Evolutionary conservation across 352 stramenopile species (phyloP), one percentile per base, ranked within the genome.

Genomic region (Globisporangium ultimum): DNA sequence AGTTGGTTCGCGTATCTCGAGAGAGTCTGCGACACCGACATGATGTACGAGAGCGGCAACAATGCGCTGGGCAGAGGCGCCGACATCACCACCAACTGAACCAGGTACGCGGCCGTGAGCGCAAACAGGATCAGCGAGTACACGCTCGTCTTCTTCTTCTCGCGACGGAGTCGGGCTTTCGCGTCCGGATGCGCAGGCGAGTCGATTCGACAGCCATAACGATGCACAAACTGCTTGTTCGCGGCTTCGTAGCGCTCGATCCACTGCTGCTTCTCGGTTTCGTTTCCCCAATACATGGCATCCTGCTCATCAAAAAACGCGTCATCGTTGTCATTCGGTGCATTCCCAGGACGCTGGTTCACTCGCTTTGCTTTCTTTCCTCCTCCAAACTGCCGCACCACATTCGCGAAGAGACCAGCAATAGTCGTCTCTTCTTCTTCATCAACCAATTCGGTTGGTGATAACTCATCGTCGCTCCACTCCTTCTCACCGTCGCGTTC

Each of bases 121-220:
- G 43, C 66, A 17, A 74, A 50, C 32, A 77, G 48, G 47, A 72
- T 55, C 22, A 74, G 40, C 15, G 49, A 49, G 38, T 67, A 72
- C 57, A 43, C 54, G 14, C 40, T 55, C 36, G 63, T 57, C 18
- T 53, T 55, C 43, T 61, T 63, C 45, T 61, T 52, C 46, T 77
- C 69, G n/a, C 57, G 66, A 1, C 63, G 66, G 22, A 77, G 48
- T 24, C 53, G 41, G n/a, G 53, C 52, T 40, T 63, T 64, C 14
- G 58, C 51, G 1, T 74, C 66, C 1, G 66, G 62, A 9, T 58
- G 47, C 15, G 66, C 66, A 0, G 52, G 36, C 10, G 66, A 61
- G 57, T 77, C 69, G 38, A 77, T 71, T 15, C 66, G 63, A 20
- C 66, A 74, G n/a, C 69, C 69, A 22, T 70, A 74, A n/a, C 43